These are phyloP conservation scores for Calonectria leucothoes DNA, from an alignment of 2,329 filamentous ascomycete species.

Conservation along the genomic window DNA sequence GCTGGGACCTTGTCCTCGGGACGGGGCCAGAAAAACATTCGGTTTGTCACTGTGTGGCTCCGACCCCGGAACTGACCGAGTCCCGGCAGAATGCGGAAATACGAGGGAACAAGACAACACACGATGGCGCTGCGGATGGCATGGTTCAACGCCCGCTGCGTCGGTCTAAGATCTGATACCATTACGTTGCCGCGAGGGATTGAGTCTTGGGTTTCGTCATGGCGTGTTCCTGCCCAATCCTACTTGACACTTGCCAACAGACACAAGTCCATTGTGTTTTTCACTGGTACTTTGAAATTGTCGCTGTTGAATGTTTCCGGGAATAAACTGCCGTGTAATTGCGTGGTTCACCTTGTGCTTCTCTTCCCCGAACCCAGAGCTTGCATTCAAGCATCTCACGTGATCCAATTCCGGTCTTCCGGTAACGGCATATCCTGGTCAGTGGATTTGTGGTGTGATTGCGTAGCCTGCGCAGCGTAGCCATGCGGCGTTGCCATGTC, in stretches of 20 bases:
- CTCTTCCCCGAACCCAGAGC: neutral
- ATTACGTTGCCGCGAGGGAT: too few relatives aligned
- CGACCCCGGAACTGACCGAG: slow-evolving; percentile 1
- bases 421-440: slow-evolving; percentile 4
- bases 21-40: neutral
- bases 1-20: neutral
- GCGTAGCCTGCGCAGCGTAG: neutral
- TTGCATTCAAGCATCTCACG: neutral
- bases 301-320: neutral
- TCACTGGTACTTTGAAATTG: neutral
- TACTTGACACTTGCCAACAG: neutral
- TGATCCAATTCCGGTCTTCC: neutral
- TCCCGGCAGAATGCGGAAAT: neutral
- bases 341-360: neutral
- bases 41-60: neutral
- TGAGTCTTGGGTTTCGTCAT: too few relatives aligned
- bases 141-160: neutral
- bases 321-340: neutral
- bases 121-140: neutral
- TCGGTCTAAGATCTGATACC: neutral
- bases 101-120: neutral
- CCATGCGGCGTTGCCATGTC: neutral
- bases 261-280: neutral
- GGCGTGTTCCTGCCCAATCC: too few relatives aligned
- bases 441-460: neutral